phyloP scores from a whole-genome alignment of 2,329 filamentous ascomycete genomes.

The Cytospora schulzeri region DNA sequence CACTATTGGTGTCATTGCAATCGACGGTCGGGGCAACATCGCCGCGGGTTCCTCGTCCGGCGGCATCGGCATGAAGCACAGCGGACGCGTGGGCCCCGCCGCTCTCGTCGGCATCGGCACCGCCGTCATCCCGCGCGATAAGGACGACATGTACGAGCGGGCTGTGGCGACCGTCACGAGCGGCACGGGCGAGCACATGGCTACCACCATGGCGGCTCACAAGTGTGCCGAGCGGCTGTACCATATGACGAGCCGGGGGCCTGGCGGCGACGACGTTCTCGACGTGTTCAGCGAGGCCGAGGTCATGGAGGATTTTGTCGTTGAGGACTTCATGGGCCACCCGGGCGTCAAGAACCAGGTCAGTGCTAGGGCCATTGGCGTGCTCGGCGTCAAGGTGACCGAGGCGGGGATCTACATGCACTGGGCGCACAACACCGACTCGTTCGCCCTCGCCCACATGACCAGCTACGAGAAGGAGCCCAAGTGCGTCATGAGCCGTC shows the following conservation, averaged over 20 bases:
- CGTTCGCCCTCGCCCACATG: slow-evolving; percentile 86
- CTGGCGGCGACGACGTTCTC: slow-evolving; percentile 65
- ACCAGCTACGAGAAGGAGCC: slow-evolving; percentile 74
- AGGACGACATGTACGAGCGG: slow-evolving; percentile 67
- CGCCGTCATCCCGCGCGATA: slow-evolving; percentile 78
- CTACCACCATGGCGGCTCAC: slow-evolving; percentile 87
- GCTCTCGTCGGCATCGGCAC: slow-evolving; percentile 91
- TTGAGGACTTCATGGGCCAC: slow-evolving; percentile 90
- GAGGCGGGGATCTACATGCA: slow-evolving; percentile 77
- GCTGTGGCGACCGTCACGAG: slow-evolving; percentile 85
- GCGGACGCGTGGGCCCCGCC: slow-evolving; percentile 86
- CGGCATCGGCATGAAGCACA: slow-evolving; percentile 97
- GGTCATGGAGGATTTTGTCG: slow-evolving; percentile 74
- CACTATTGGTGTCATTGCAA: slow-evolving; percentile 93
- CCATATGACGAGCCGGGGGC: slow-evolving; percentile 62
- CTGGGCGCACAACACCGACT: slow-evolving; percentile 96
- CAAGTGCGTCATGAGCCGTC: slow-evolving; percentile 85
- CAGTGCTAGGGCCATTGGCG: slow-evolving; percentile 84
- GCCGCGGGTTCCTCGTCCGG: slow-evolving; percentile 95
- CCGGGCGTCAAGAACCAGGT: slow-evolving; percentile 79
- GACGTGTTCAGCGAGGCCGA: slow-evolving; percentile 70
- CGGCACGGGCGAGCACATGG: slow-evolving; percentile 97
- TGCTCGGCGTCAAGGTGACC: slow-evolving; percentile 87
- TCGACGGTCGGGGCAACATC: slow-evolving; percentile 83
- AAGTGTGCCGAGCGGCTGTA: slow-evolving; percentile 86